Percentiles rank a stretch among this genome's conserved stretches.
Conservation (phyloP, 805 yeast genomes). For the Jamesozyma lodderae region DNA sequence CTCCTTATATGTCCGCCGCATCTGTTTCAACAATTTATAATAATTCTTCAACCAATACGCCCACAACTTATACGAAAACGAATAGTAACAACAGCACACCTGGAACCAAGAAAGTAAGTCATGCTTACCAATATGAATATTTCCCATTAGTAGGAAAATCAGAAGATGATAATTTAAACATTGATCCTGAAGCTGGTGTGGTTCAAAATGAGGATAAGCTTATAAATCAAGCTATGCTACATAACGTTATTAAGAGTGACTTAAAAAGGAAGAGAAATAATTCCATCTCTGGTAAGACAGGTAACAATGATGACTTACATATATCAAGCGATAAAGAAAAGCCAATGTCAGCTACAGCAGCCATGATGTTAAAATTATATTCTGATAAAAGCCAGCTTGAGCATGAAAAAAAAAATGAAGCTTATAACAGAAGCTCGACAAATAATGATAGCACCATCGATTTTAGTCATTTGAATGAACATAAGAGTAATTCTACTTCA, state of each 20-base stretch:
- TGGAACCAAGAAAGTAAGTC: constrained; percentile 4
- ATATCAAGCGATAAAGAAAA: constrained; percentile 3
- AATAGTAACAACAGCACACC: background rate
- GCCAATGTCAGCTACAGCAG: constrained; percentile 11
- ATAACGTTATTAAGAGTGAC: constrained; percentile 16
- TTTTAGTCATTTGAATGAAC: background rate
- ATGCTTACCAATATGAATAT: constrained; percentile 11
- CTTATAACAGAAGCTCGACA: background rate
- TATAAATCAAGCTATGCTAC: constrained; percentile 14
- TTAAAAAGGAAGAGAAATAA: constrained; percentile 19
- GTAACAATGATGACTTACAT: background rate
- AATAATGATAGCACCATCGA: background rate
- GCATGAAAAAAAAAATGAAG: constrained; percentile 4
- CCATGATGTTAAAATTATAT: constrained; percentile 13
- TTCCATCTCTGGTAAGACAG: constrained; percentile 3
- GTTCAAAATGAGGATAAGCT: constrained; percentile 18
- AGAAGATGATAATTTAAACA: background rate
- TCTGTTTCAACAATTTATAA: background rate
- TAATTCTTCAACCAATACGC: background rate
- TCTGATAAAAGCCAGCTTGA: constrained; percentile 8
- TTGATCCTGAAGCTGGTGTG: constrained; percentile 8
- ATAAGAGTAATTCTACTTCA: too few species aligned
- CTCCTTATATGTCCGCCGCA: background rate
- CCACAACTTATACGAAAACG: background rate
- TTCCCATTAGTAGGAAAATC: constrained; percentile 2